phyloP scores from a whole-genome alignment of 148 eudicot species.

The Fagopyrum tataricum region DNA sequence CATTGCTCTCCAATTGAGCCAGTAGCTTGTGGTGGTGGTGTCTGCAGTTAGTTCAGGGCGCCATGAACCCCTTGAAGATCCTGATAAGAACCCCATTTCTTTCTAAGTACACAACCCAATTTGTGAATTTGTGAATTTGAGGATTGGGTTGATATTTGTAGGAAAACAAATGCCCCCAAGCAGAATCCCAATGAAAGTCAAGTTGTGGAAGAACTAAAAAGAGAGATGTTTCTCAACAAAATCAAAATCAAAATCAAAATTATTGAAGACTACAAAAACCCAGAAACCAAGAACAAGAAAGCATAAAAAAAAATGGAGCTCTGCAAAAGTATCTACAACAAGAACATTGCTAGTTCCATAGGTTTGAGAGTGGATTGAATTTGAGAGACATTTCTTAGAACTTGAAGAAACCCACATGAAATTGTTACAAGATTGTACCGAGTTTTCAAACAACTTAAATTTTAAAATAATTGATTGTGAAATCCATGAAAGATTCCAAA shows the following conservation, averaged over 20 bases:
- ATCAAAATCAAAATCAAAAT: neutral
- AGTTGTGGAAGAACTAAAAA: constrained; percentile 5
- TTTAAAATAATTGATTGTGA: neutral
- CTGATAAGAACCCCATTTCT: constrained; percentile 50
- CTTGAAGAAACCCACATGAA: neutral
- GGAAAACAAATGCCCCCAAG: constrained; percentile 8
- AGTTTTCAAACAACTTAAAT: neutral
- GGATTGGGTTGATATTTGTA: constrained; percentile 6
- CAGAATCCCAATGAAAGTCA: constrained; percentile 10
- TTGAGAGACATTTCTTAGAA: neutral
- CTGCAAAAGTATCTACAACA: constrained; percentile 1
- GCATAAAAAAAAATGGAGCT: constrained; percentile 7
- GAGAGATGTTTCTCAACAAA: neutral
- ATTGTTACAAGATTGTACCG: neutral
- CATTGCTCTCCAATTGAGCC: constrained; percentile 84
- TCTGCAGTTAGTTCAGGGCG: constrained; percentile 44
- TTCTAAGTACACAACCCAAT: neutral
- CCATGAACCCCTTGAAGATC: constrained; percentile 48
- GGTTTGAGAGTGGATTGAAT: neutral
- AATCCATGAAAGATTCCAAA: constrained; percentile 10
- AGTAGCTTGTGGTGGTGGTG: constrained; percentile 52
- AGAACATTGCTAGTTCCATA: neutral
- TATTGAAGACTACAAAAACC: constrained; percentile 10
- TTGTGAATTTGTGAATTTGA: neutral
- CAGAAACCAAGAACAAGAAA: constrained; percentile 14